Evolutionary conservation across 352 stramenopile species (phyloP).

Genomic region (Pythium brachiatum): DNA sequence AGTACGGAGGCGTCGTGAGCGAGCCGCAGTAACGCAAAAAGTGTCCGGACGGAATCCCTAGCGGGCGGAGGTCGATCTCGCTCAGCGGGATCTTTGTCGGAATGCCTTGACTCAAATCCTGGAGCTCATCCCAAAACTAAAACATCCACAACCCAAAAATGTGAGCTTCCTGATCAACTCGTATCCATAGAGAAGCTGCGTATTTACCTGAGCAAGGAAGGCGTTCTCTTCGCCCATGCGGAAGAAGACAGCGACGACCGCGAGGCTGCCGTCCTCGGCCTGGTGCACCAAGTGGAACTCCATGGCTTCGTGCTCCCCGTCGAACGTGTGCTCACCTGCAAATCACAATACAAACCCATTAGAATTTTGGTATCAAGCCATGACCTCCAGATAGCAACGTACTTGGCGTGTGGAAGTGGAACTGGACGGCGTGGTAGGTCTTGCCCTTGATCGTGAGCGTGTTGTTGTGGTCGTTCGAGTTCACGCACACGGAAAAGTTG

Average conservation of each 20-base stretch:
- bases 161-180: background rate
- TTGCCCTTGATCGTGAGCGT: slow-evolving; percentile 26
- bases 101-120: slow-evolving; percentile 24
- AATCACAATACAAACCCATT: background rate
- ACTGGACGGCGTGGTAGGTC: slow-evolving; percentile 25
- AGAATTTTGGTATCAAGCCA: background rate
- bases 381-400: slow-evolving; percentile 18
- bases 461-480: background rate
- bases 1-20: slow-evolving; percentile 73
- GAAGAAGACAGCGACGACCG: slow-evolving; percentile 67
- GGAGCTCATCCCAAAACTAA: slow-evolving; percentile 56
- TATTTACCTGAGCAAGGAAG: slow-evolving; percentile 43
- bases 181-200: background rate
- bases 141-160: background rate
- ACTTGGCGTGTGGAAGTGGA: slow-evolving; percentile 60
- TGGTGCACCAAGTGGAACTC: slow-evolving; percentile 73
- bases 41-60: slow-evolving; percentile 33
- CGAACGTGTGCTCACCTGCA: slow-evolving; percentile 63
- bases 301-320: slow-evolving; percentile 49
- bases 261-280: slow-evolving; percentile 44
- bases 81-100: slow-evolving; percentile 31
- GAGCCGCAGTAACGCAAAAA: slow-evolving; percentile 65
- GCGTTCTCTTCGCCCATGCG: slow-evolving; percentile 40
- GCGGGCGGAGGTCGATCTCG: slow-evolving; percentile 25
- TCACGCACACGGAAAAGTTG: slow-evolving; percentile 5